Evolutionary conservation across 2,329 filamentous ascomycete species (phyloP), one percentile per base, ranked within the genome.

Genomic region (Ceratocystis eucalypticola): DNA sequence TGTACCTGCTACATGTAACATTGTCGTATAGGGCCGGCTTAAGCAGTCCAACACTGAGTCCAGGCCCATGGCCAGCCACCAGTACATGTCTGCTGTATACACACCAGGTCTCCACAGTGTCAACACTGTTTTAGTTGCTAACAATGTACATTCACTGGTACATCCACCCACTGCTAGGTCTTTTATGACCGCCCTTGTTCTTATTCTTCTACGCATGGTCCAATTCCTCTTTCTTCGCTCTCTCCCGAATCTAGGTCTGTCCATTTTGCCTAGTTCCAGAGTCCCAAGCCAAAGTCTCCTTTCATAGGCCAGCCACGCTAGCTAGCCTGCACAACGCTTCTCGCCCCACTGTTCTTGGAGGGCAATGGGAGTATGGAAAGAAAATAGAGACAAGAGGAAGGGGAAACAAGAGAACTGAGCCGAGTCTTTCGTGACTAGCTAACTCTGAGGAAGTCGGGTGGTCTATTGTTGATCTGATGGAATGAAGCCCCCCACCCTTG

Each of bases 321-420:
- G 28, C 30, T 59, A 30, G 30, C 55, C 55, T 37, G 55, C 28
- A 7, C 28, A 37, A 37, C 28, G 15, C 55, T 30, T 59, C 28
- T 37, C 17, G 55, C 55, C 55, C 55, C 55, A 59, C 53, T 57
- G 53, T 57, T 25, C 55, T 37, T 1, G 33, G 15, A 15, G 15
- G 15, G 17, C 20, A 25, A 59, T 30, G 28, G 5, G 17, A 5
- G 20, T 33, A 22, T 20, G 28, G 8, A 37, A 30, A 59, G 25
- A 33, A 33, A 59, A 20, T 59, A 37, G 55, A 37, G 55, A 59
- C 55, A 59, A 59, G 28, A 59, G 55, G 55, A 59, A 59, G 55
- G 15, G 55, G 15, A 59, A 59, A 59, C 28, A 20, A 59, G 28
- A 59, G 15, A 17, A 59, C 55, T 30, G 3, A 37, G n/a, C 12